Conservation (phyloP, 2,329 filamentous ascomycete genomes). For the Pseudocercospora crystallina region DNA sequence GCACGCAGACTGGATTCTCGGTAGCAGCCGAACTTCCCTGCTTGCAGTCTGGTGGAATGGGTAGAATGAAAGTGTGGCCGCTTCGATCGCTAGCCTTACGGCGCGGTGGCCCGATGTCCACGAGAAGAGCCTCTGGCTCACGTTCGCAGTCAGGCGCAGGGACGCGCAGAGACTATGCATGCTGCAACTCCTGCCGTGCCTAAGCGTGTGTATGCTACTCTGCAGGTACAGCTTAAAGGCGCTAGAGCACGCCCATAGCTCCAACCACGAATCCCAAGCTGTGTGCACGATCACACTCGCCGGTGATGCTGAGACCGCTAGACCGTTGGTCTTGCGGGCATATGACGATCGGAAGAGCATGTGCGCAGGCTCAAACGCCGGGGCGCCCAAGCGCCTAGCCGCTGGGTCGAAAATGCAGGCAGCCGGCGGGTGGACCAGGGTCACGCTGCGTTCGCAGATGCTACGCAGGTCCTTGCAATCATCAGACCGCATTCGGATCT, state of each 20-base stretch:
- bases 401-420: constrained; percentile 31
- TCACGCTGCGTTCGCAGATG: constrained; percentile 37
- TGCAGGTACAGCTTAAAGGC: constrained; percentile 23
- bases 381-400: constrained; percentile 22
- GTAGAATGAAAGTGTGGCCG: neutral
- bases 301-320: constrained; percentile 13
- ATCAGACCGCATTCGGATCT: constrained; percentile 19
- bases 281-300: constrained; percentile 18
- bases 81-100: constrained; percentile 2
- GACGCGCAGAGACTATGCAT: neutral
- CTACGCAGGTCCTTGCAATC: constrained; percentile 31
- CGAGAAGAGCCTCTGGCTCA: constrained; percentile 1
- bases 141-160: neutral
- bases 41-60: constrained; percentile 3
- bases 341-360: constrained; percentile 16
- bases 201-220: neutral
- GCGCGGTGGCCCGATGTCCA: constrained; percentile 2
- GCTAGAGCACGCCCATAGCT: constrained; percentile 18
- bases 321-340: constrained; percentile 6
- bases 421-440: constrained; percentile 28
- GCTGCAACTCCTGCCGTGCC: constrained; percentile 4
- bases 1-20: constrained; percentile 14
- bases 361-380: constrained; percentile 24
- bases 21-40: constrained; percentile 25
- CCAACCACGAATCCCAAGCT: constrained; percentile 1